Conservation (phyloP, 305 asterid genomes). For the Andrographis paniculata region DNA sequence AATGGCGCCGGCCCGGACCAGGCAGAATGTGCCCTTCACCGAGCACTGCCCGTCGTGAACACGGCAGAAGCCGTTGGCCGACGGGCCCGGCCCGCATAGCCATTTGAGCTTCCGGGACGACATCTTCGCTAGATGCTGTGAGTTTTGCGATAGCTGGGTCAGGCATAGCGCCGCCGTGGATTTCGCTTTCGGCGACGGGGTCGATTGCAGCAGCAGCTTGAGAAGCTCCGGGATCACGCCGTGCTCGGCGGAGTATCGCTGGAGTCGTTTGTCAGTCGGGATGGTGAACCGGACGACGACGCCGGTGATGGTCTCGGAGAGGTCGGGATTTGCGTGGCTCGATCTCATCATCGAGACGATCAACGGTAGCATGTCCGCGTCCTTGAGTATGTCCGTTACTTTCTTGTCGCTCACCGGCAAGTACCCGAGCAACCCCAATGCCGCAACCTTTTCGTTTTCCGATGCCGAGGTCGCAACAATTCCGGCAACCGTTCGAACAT, state of each 20-base stretch:
- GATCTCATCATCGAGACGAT: conserved; percentile 31
- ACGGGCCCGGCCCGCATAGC: conserved; percentile 52
- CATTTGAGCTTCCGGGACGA: conserved; percentile 47
- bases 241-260: conserved; percentile 48
- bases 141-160: conserved; percentile 58
- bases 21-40: conserved; percentile 47
- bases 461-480: conserved; percentile 31
- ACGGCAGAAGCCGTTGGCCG: conserved; percentile 36
- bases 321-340: conserved; percentile 13
- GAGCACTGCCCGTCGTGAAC: conserved; percentile 60
- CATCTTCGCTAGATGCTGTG: conserved; percentile 34
- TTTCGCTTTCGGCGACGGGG: conserved; percentile 38
- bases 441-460: conserved; percentile 53
- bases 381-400: conserved; percentile 46
- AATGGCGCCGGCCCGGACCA: conserved; percentile 52
- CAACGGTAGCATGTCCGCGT: conserved; percentile 36
- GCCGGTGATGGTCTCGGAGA: conserved; percentile 53
- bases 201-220: conserved; percentile 37
- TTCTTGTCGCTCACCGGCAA: conserved; percentile 50
- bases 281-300: conserved; percentile 52
- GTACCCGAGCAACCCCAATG: conserved; percentile 60
- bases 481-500: conserved; percentile 28
- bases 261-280: conserved; percentile 49
- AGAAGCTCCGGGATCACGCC: conserved; percentile 48
- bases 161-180: conserved; percentile 54